Evolutionary conservation across 805 yeast species (phyloP).

Genomic region (Schwanniomyces vanrijiae): DNA sequence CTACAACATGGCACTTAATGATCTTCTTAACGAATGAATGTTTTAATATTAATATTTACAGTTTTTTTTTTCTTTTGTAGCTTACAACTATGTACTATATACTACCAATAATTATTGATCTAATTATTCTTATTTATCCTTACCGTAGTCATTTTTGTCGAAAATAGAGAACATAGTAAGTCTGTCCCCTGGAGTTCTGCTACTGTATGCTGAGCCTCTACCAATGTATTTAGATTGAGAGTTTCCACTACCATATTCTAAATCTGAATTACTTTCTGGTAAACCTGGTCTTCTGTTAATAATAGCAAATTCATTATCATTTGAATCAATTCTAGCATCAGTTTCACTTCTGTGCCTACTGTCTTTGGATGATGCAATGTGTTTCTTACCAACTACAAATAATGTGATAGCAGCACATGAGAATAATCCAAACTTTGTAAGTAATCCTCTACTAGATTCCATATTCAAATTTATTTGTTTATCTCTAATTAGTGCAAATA

Average conservation of each 20-base stretch:
- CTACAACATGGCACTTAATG: conserved; percentile 41
- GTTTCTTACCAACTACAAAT: conserved; percentile 34
- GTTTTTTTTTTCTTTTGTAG: background rate
- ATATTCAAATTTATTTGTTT: conserved; percentile 7
- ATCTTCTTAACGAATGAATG: conserved; percentile 17
- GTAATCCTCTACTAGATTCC: conserved; percentile 38
- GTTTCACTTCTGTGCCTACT: conserved; percentile 34
- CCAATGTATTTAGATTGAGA: conserved; percentile 71
- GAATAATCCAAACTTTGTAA: conserved; percentile 34
- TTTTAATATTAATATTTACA: background rate
- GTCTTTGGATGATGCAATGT: conserved; percentile 34
- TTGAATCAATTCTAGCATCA: conserved; percentile 34
- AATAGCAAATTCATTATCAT: conserved; percentile 26
- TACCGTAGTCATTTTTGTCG: conserved; percentile 12
- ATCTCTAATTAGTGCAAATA: background rate
- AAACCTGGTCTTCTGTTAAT: conserved; percentile 54
- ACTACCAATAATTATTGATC: background rate
- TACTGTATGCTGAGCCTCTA: conserved; percentile 56
- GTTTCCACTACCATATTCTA: conserved; percentile 30
- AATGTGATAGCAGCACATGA: conserved; percentile 30
- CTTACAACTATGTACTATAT: background rate
- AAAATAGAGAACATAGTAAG: conserved; percentile 31
- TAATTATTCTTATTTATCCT: background rate
- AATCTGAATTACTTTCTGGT: conserved; percentile 37
- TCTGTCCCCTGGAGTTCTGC: conserved; percentile 60